Percentiles rank a stretch among this genome's conserved stretches.
Conservation (phyloP, 2,329 filamentous ascomycete species). For the Xylariaceae sp. region DNA sequence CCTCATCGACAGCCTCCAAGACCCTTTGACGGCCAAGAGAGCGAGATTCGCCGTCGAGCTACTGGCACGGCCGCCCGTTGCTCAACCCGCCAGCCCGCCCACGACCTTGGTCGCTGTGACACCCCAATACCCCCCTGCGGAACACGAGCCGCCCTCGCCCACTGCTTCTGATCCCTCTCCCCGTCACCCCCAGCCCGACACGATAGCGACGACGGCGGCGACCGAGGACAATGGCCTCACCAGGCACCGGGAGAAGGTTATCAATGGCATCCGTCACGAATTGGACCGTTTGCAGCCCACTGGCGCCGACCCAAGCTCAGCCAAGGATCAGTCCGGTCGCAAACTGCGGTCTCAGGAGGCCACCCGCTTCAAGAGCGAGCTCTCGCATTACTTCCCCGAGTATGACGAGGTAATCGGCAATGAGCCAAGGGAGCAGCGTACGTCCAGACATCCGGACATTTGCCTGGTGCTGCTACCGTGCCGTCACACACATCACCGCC, state of each 20-base stretch:
- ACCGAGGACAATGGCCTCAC: slow-evolving; percentile 26
- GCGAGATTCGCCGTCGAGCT: slow-evolving; percentile 48
- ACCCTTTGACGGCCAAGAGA: slow-evolving; percentile 40
- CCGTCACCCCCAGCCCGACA: slow-evolving; percentile 7
- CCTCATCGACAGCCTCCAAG: slow-evolving; percentile 35
- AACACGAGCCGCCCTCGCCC: slow-evolving; percentile 5
- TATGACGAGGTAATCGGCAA: slow-evolving; percentile 93
- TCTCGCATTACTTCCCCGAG: slow-evolving; percentile 84
- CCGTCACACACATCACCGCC: too few species aligned
- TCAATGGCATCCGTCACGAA: slow-evolving; percentile 56
- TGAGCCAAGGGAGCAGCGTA: slow-evolving; percentile 70
- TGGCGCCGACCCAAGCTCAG: slow-evolving; percentile 29
- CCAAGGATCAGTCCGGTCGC: slow-evolving; percentile 55
- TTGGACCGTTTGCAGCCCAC: slow-evolving; percentile 47
- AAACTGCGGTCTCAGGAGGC: slow-evolving; percentile 83
- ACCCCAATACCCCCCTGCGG: slow-evolving; percentile 14
- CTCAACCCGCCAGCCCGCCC: slow-evolving; percentile 15
- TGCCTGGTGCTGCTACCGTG: too few species aligned
- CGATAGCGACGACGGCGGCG: slow-evolving; percentile 16
- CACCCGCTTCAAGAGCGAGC: slow-evolving; percentile 80
- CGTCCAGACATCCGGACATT: slow-evolving; percentile 27
- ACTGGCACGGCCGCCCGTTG: slow-evolving; percentile 27
- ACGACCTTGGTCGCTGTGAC: slow-evolving; percentile 20
- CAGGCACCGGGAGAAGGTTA: slow-evolving; percentile 50
- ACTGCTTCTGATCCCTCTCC: slow-evolving; percentile 11